These are phyloP conservation scores for Petunia secreta DNA, from an alignment of 257 asterid genomes.

Conservation along the genomic window DNA sequence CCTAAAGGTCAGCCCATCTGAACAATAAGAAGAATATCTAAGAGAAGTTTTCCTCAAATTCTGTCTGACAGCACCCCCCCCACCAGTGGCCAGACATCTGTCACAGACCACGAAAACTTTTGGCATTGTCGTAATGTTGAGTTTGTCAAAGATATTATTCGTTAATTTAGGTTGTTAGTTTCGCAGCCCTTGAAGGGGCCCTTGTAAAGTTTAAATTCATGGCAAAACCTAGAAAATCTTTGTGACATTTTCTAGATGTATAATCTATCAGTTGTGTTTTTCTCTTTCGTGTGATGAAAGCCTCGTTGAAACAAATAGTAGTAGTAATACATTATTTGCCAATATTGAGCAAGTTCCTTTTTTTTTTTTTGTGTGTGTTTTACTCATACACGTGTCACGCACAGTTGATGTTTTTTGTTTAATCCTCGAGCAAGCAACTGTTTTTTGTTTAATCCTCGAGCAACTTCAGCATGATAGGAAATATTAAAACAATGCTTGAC, in stretches of 20 bases:
- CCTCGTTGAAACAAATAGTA: constrained; percentile 19
- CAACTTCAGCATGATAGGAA: neutral
- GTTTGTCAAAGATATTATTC: constrained; percentile 1
- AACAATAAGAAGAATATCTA: neutral
- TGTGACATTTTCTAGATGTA: constrained; percentile 21
- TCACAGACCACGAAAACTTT: neutral
- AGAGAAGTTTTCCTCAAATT: neutral
- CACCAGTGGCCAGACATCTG: constrained; percentile 14
- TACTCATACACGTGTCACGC: too few species aligned
- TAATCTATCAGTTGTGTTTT: constrained; percentile 4
- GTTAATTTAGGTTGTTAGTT: constrained; percentile 14
- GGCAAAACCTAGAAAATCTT: constrained; percentile 16
- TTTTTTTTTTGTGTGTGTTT: too few species aligned
- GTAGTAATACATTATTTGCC: neutral
- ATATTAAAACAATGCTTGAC: too few species aligned
- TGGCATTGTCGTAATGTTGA: neutral
- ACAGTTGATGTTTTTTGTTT: too few species aligned
- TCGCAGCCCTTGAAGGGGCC: constrained; percentile 19
- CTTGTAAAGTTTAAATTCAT: constrained; percentile 6
- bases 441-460: neutral
- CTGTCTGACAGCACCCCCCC: neutral
- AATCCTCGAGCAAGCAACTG: too few species aligned
- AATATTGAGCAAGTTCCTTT: neutral
- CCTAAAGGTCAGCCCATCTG: constrained; percentile 48
- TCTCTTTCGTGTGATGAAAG: neutral